These are phyloP conservation scores for Actinomortierella wolfii DNA, from an alignment of 371 early-diverging fungal species.

Conservation along the genomic window DNA sequence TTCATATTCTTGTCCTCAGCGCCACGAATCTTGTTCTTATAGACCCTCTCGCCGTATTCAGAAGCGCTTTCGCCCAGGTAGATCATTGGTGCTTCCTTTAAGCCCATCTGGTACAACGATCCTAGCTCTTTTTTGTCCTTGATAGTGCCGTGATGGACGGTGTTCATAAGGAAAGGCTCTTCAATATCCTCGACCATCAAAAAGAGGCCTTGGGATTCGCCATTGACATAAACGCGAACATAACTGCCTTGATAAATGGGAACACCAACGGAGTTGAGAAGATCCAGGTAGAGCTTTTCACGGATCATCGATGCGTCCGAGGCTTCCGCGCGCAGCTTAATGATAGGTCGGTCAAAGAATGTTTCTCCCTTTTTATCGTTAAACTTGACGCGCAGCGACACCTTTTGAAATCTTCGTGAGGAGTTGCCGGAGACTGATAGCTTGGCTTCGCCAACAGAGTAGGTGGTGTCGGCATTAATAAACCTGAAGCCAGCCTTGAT, in stretches of 20 bases:
- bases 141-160: constrained; percentile 10
- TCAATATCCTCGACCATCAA: constrained; percentile 37
- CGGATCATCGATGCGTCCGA: constrained; percentile 49
- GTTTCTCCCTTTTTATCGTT: constrained; percentile 1
- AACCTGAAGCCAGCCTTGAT: constrained; percentile 10
- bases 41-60: constrained; percentile 2
- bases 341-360: constrained; percentile 7
- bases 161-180: constrained; percentile 7
- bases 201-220: constrained; percentile 48
- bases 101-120: constrained; percentile 13
- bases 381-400: constrained; percentile 46
- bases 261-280: constrained; percentile 43
- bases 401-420: constrained; percentile 45
- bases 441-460: constrained; percentile 17
- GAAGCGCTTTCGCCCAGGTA: constrained; percentile 1
- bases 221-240: constrained; percentile 48
- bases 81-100: neutral
- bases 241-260: constrained; percentile 41
- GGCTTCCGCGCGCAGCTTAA: constrained; percentile 45
- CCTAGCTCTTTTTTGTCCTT: constrained; percentile 5
- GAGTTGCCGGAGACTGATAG: constrained; percentile 48
- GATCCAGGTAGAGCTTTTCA: constrained; percentile 48
- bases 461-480: constrained; percentile 10
- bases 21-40: constrained; percentile 9
- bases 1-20: constrained; percentile 1